A percentile compares a stretch with the other conserved stretches of the same genome.
These are phyloP conservation scores for Stemphylium lycopersici DNA, from an alignment of 2,329 filamentous ascomycete genomes.

Conservation along the genomic window DNA sequence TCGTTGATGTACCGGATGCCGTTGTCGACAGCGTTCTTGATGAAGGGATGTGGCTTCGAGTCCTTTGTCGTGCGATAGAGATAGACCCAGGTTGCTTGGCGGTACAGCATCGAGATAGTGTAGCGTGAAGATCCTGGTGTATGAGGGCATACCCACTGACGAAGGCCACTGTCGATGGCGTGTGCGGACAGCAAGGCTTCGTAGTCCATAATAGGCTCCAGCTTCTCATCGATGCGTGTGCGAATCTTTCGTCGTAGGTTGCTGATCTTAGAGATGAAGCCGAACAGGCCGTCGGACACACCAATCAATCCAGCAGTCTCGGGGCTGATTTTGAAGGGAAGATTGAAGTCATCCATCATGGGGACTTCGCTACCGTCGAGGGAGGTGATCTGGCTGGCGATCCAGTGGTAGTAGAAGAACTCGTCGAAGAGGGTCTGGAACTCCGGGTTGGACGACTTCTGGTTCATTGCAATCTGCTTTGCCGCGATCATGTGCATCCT, in stretches of 20 bases:
- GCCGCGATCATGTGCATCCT: constrained; percentile 80
- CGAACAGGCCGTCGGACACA: constrained; percentile 81
- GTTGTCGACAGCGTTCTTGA: constrained; percentile 63
- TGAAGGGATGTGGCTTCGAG: constrained; percentile 61
- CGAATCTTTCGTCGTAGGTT: constrained; percentile 77
- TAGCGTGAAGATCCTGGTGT: constrained; percentile 59
- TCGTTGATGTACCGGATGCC: constrained; percentile 63
- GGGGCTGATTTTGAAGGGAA: constrained; percentile 62
- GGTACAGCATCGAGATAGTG: constrained; percentile 64
- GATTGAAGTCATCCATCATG: constrained; percentile 59
- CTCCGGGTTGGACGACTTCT: constrained; percentile 66
- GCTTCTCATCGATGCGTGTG: constrained; percentile 64
- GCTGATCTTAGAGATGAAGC: constrained; percentile 79
- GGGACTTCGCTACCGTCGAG: constrained; percentile 60
- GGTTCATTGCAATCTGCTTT: constrained; percentile 68
- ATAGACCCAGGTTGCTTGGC: constrained; percentile 68
- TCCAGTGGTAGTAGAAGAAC: constrained; percentile 84
- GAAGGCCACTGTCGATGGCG: constrained; percentile 75
- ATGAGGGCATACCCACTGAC: constrained; percentile 72
- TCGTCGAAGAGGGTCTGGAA: constrained; percentile 75
- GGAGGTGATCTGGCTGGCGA: constrained; percentile 64
- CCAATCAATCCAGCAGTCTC: constrained; percentile 71
- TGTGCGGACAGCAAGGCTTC: constrained; percentile 73
- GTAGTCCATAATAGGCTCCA: constrained; percentile 75
- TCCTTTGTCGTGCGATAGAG: constrained; percentile 66